Evolutionary conservation across 257 asterid genomes (phyloP).

Genomic region (Fraxinus pennsylvanica): DNA sequence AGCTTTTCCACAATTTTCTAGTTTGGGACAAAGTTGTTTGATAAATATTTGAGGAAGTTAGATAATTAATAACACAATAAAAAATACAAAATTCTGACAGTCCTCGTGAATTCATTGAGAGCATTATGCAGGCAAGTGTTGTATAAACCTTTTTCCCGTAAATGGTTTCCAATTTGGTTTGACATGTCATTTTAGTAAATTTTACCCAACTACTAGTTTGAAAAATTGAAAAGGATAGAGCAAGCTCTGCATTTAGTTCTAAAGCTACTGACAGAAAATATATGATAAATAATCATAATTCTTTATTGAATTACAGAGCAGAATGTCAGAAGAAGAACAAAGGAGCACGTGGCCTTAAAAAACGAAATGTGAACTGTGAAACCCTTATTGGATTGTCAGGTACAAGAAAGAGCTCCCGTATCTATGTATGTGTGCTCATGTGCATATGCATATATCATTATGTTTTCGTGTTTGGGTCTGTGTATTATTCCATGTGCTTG

Average conservation of each 20-base stretch:
- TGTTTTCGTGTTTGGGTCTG: neutral
- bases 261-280: slow-evolving; percentile 6
- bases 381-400: slow-evolving; percentile 96
- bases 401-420: slow-evolving; percentile 30
- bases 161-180: slow-evolving; percentile 15
- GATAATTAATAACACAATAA: neutral
- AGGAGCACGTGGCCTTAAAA: slow-evolving; percentile 79
- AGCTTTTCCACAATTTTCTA: neutral
- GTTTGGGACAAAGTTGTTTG: neutral
- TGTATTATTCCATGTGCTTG: slow-evolving; percentile 16
- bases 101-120: neutral
- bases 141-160: neutral
- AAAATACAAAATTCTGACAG: neutral
- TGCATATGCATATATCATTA: neutral
- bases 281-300: slow-evolving; percentile 23
- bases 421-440: neutral
- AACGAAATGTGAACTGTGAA: slow-evolving; percentile 89
- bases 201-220: neutral
- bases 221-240: neutral
- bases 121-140: neutral
- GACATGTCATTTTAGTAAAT: slow-evolving; percentile 13
- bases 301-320: slow-evolving; percentile 67
- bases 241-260: slow-evolving; percentile 11
- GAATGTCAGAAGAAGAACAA: slow-evolving; percentile 60
- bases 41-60: neutral